These are phyloP conservation scores for Ascodesmis nigricans DNA, from an alignment of 495 filamentous ascomycete species.

Conservation along the genomic window DNA sequence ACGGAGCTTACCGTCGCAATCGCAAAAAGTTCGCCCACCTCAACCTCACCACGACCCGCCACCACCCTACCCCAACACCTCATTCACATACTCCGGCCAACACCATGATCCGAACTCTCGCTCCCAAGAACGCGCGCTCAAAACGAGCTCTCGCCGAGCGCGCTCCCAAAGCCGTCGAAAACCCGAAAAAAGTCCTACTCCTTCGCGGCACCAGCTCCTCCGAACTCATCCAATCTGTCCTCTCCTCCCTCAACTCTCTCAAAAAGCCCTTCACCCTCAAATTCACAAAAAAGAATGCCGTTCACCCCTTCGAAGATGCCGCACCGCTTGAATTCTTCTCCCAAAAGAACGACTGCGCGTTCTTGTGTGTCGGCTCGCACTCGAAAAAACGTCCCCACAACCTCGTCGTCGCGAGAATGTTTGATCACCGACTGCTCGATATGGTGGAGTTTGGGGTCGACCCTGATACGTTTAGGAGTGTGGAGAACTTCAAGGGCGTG, in stretches of 20 bases:
- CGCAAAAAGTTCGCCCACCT: not conserved
- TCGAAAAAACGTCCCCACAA: constrained; percentile 86
- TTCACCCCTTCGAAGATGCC: constrained; percentile 83
- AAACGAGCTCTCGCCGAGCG: constrained; percentile 83
- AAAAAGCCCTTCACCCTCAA: constrained; percentile 58
- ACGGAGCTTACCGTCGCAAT: not conserved
- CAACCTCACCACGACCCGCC: constrained; percentile 8
- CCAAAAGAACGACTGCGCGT: constrained; percentile 77
- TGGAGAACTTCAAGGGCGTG: constrained; percentile 53
- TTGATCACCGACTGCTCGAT: constrained; percentile 66
- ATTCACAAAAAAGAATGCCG: constrained; percentile 84
- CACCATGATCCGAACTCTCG: not conserved
- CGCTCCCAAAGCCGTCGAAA: constrained; percentile 70
- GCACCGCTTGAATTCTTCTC: constrained; percentile 76
- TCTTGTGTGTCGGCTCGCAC: constrained; percentile 57
- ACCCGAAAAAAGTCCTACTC: constrained; percentile 67
- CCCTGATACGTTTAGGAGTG: constrained; percentile 31
- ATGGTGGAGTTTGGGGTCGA: constrained; percentile 79
- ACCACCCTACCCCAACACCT: constrained; percentile 1
- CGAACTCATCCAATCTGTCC: constrained; percentile 50
- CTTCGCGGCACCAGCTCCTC: constrained; percentile 66
- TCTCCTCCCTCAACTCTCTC: constrained; percentile 62
- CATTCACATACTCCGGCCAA: not conserved
- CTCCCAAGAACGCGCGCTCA: constrained; percentile 74
- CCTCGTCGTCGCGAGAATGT: constrained; percentile 58